Base-by-base conservation (phyloP, 805 yeast species). In the Crinitomyces ghanaensis region DNA sequence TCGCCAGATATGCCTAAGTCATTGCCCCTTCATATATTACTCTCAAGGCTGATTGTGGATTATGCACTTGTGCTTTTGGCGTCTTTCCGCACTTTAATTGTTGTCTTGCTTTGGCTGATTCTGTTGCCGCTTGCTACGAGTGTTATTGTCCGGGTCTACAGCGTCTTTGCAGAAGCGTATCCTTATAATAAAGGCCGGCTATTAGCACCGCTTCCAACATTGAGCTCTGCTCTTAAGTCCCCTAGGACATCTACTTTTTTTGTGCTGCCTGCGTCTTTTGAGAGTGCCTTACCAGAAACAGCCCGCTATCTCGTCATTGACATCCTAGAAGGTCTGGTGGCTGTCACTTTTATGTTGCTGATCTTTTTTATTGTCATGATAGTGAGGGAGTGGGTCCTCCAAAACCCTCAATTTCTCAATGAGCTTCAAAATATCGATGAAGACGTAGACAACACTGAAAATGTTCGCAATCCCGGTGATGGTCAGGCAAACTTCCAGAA, bases 1-100 rank as follows among this genome's bases (percentile, higher is more conserved):
- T 69, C 68, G 31, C 72, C 68, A 2, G 55, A 70, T 30, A 77
- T 78, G 73, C 91, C 93, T 2, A 57, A 53, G 6, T 52, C 57
- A 17, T 68, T 81, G 16, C 93, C 95, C 0, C 7, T 71, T 2
- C 38, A 45, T 1, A 53, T 75, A 26, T 54, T 81, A 11, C 27
- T 71, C 38, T 46, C 45, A 26, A 70, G 67, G 29, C 43, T 68
- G 5, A 28, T 54, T 6, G 33, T 44, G 3, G 49, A 40, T 25
- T 14, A 38, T 4, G 37, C 35, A 8, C n/a, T 34, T 13, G 30
- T 42, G 19, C 6, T 45, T 5, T 28, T 41, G 2, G 36, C 49
- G 5, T 40, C 41, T n/a, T 15, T 45, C 18, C 35, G 53, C 14
- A 22, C 43, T 18, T 31, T 37, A 3, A 30, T 44, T 16, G 41